Percentiles rank a stretch among this genome's conserved stretches.
Conservation (phyloP, 2,329 filamentous ascomycete genomes). For the Pseudogymnoascus sp. region DNA sequence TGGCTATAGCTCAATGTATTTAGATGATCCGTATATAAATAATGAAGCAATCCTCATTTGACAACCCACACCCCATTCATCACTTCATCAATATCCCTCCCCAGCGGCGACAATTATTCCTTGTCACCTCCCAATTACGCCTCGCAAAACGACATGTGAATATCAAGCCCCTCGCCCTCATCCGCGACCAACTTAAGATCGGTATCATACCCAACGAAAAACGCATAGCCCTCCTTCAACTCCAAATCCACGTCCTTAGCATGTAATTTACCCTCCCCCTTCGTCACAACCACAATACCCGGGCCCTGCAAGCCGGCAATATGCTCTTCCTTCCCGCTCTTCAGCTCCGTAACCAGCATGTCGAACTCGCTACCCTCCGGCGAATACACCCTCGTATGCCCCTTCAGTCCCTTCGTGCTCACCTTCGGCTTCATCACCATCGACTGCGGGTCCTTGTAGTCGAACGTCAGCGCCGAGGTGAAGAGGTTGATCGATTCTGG, state of each 20-base stretch:
- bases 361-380: slow-evolving; percentile 66
- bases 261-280: slow-evolving; percentile 48
- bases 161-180: slow-evolving; percentile 14
- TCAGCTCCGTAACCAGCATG: slow-evolving; percentile 52
- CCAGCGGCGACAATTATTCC: neutral
- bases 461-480: slow-evolving; percentile 52
- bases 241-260: slow-evolving; percentile 43
- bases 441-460: slow-evolving; percentile 48
- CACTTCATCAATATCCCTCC: slow-evolving; percentile 1
- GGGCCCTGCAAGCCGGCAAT: slow-evolving; percentile 49
- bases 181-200: slow-evolving; percentile 17
- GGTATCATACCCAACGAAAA: slow-evolving; percentile 43
- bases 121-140: slow-evolving; percentile 4
- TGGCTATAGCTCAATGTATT: neutral
- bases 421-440: slow-evolving; percentile 42
- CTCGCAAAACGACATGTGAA: slow-evolving; percentile 18
- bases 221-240: slow-evolving; percentile 54
- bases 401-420: slow-evolving; percentile 44
- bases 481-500: slow-evolving; percentile 58
- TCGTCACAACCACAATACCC: slow-evolving; percentile 53
- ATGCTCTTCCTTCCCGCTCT: slow-evolving; percentile 47
- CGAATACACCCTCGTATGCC: slow-evolving; percentile 53
- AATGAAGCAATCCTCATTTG: neutral
- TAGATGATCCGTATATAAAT: neutral
- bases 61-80: neutral